Conservation (phyloP, 2,329 filamentous ascomycete species). For the Venturia pyrina region DNA sequence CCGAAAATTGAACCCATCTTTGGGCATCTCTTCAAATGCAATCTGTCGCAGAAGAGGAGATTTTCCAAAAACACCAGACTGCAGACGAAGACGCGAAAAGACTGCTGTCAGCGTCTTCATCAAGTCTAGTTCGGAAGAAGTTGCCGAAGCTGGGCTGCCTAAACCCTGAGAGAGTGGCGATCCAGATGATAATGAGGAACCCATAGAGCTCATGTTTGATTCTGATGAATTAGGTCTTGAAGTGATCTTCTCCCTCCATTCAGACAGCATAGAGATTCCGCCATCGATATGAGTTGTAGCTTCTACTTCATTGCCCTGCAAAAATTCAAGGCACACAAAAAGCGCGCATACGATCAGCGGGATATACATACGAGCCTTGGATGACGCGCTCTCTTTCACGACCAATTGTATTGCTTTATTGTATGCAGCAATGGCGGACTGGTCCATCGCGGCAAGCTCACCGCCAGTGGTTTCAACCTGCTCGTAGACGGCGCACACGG, state of each 20-base stretch:
- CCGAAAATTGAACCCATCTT: background rate
- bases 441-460: background rate
- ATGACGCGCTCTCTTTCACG: background rate
- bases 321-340: constrained; percentile 9
- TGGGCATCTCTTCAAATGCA: background rate
- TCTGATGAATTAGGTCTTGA: background rate
- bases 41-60: background rate
- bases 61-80: constrained; percentile 9
- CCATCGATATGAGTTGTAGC: constrained; percentile 9
- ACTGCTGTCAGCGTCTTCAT: constrained; percentile 4
- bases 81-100: constrained; percentile 7
- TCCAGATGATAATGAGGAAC: background rate
- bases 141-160: background rate
- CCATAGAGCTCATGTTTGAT: background rate
- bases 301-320: constrained; percentile 4
- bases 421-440: background rate
- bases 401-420: constrained; percentile 6
- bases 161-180: background rate
- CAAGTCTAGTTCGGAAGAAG: constrained; percentile 2
- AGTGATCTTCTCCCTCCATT: background rate
- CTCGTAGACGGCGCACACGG: constrained; percentile 6
- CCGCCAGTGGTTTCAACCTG: constrained; percentile 2
- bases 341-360: constrained; percentile 3
- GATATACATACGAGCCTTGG: background rate
- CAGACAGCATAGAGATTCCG: background rate